A percentile compares a stretch with the other conserved stretches of the same genome.
Evolutionary conservation across 2,329 filamentous ascomycete species (phyloP).

Genomic region (Periglandula ipomoeae): DNA sequence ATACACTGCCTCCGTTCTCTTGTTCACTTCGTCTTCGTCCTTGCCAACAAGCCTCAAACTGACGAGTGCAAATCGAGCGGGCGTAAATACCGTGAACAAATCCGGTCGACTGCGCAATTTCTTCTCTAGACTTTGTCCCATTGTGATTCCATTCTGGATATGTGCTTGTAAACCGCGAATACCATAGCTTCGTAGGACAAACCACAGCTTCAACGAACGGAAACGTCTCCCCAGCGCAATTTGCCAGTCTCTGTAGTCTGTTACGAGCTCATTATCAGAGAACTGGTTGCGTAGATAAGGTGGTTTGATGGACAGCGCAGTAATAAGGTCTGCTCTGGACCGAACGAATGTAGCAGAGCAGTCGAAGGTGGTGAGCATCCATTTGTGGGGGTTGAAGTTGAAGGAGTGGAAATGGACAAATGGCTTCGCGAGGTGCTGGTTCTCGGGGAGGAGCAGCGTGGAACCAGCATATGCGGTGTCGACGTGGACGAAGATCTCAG

Average conservation of each 20-base stretch:
- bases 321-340: constrained; percentile 64
- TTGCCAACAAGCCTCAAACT: constrained; percentile 54
- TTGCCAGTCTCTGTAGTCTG: constrained; percentile 96
- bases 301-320: constrained; percentile 69
- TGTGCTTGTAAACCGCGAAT: constrained; percentile 65
- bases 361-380: constrained; percentile 92
- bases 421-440: constrained; percentile 55
- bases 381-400: constrained; percentile 96
- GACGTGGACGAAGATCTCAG: constrained; percentile 79
- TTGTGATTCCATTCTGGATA: constrained; percentile 56
- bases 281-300: constrained; percentile 75
- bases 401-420: constrained; percentile 73
- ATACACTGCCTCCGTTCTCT: constrained; percentile 64
- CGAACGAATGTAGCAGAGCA: constrained; percentile 72
- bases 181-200: constrained; percentile 78
- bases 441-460: constrained; percentile 73
- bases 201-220: constrained; percentile 88
- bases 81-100: constrained; percentile 66
- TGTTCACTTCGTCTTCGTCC: constrained; percentile 48
- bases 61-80: constrained; percentile 68
- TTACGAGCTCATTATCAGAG: constrained; percentile 75
- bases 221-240: constrained; percentile 87
- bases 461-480: constrained; percentile 90
- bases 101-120: constrained; percentile 52
- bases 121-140: constrained; percentile 62